phyloP scores from a whole-genome alignment of 2,329 filamentous ascomycete species.

The Botrytis squamosa region DNA sequence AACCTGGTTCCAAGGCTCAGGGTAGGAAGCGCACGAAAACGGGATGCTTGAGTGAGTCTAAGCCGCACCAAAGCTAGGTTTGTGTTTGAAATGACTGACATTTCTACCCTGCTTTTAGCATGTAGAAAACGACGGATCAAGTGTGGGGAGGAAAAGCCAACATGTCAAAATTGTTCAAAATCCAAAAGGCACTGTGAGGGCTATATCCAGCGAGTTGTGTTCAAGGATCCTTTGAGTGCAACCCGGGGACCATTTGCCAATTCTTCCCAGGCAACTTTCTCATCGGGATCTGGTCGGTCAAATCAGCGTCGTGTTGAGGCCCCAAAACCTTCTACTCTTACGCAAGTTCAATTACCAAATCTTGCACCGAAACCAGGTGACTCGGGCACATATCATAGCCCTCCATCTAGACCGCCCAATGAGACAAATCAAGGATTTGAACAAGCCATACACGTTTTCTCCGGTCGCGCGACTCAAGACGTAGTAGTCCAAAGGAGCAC shows the following conservation, averaged over 20 bases:
- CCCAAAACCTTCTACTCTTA: constrained; percentile 13
- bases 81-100: background rate
- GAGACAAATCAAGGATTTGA: constrained; percentile 14
- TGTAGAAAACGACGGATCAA: constrained; percentile 96
- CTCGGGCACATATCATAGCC: background rate
- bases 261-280: constrained; percentile 28
- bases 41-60: constrained; percentile 75
- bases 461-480: background rate
- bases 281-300: constrained; percentile 20
- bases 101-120: constrained; percentile 48
- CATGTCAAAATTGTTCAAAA: constrained; percentile 80
- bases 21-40: constrained; percentile 71
- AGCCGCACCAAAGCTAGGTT: no score
- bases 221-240: constrained; percentile 69
- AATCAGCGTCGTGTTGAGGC: constrained; percentile 25
- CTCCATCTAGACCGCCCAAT: background rate
- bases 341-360: constrained; percentile 13
- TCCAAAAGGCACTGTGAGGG: constrained; percentile 82
- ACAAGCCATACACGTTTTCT: constrained; percentile 21
- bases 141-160: constrained; percentile 86
- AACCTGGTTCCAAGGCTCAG: constrained; percentile 34
- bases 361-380: constrained; percentile 14
- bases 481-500: background rate
- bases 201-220: constrained; percentile 77
- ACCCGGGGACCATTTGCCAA: constrained; percentile 47